Base-by-base conservation (phyloP, 306 rosid genomes). In the Cicer pinnatifidum region DNA sequence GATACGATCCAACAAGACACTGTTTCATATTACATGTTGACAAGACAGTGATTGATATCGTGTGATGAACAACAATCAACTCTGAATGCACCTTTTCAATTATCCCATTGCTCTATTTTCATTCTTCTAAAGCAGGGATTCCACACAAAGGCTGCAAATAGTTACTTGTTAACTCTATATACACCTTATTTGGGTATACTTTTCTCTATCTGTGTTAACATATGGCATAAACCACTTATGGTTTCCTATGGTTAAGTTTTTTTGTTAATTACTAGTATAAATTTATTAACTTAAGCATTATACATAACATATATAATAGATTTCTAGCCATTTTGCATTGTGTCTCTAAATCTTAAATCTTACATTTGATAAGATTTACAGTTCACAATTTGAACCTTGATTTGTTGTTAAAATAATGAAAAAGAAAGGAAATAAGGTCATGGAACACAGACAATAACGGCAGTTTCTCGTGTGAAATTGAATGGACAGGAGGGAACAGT, bases 401-500 rank as follows among this genome's bases (percentile, higher is more conserved):
- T 61, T 13, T 1, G 67, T 38, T 38, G 8, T 38, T n/a, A 38
- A 61, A 64, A 43, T 16, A 8, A 64, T 17, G 37, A 51, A 64
- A 41, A 41, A 41, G 28, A 23, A 35, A 48, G 40, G 6, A 28
- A 67, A 51, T 41, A 3, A 8, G 46, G 64, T 69, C 60, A 73
- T 13, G 50, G 35, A 47, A 57, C 13, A 9, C 71, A 15, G 12
- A 60, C 67, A 48, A 56, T 33, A 28, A 69, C 15, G 8, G 45
- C 17, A 12, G 12, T 46, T 66, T 74, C 79, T 35, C 47, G 17
- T 20, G 54, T n/a, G 61, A 52, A 62, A 59, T 43, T 15, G 58
- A 74, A 69, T 9, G 46, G 53, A 58, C 46, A 47, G 17, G n/a
- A 47, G 17, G n/a, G 47, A 71, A 8, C 67, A n/a, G 69, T 73